Evolutionary conservation across 108 stramenopile genomes (phyloP), one percentile per base, ranked within the genome.

Genomic region (Cyclotella baltica): DNA sequence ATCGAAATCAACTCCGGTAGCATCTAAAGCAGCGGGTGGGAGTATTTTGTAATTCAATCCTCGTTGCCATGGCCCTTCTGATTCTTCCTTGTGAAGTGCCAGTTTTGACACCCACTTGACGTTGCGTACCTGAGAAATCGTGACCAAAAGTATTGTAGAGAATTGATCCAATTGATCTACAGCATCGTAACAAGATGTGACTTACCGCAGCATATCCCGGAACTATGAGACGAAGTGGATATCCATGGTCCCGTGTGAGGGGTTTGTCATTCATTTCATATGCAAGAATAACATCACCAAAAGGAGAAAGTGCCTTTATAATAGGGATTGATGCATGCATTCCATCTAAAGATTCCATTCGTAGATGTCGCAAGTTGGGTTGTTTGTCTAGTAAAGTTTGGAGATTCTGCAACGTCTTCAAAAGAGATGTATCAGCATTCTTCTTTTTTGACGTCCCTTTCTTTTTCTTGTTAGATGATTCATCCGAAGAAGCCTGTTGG

Each of bases 181-280:
- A n/a, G n/a, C n/a, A n/a, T n/a, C n/a, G n/a, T n/a, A n/a, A n/a
- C n/a, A n/a, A n/a, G n/a, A n/a, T n/a, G n/a, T n/a, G 91, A 4
- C 94, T 80, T 35, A 95, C 89, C 16, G 89, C 94, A 9, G 89
- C 89, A 82, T 91, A 95, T 36, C 99, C 99, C 13, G 99, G 99
- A 52, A 97, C 96, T 62, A 99, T 91, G n/a, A 88, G 83, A 19
- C 99, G 87, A 16, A 99, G 75, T 20, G 99, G 99, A 65, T 73
- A 96, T 29, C 99, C 99, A 85, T 99, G 99, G 67, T 98, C 98
- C 4, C 97, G 86, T 46, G 96, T 92, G 19, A 98, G 65, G 5
- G 85, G 86, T 66, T 91, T 87, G 4, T 86, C 98, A 77, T 99
- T 98, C 99, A 99, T 98, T 85, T 97, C 97, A 71, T 96, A 97